Evolutionary conservation across 352 stramenopile species (phyloP), one percentile per base, ranked within the genome.

Genomic region (Elongisporangium senticosum): DNA sequence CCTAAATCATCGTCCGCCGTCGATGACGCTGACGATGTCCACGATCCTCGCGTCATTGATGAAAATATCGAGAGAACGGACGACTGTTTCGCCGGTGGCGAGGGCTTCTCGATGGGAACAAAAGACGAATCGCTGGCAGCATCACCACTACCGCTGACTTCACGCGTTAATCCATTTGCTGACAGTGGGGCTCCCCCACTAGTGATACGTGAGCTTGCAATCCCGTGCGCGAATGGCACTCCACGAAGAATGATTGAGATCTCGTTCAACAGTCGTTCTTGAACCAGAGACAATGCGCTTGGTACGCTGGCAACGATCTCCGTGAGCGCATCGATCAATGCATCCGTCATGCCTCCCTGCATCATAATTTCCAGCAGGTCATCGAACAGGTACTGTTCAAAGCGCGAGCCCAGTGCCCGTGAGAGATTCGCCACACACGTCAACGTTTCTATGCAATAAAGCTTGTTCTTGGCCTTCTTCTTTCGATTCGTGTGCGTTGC

Each of bases 231-330:
- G 24, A 94, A 94, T 3, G 84, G 75, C 7, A 83, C 73, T 11
- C 95, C 94, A 22, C 92, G 88, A 13, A 99, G 71, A 55, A 95
- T 97, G 14, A 88, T 79, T n/a, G 95, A 98, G 21, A 99, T 95
- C 62, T 98, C 95, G 59, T 98, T 95, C 37, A 99, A 78, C 14
- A 99, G 71, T 17, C 96, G 84, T 53, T 98, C 89, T 70, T 99
- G 90, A 20, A 99, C 96, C 24, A 82, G 81, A 1, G 79, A 67
- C n/a, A 97, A 65, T 14, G 94, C 74, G 22, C 81, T 96, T 7
- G 97, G 96, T 10, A 98, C 73, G 64, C 80, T 93, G 1, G 75
- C 64, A 1, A 91, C 89, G 56, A 99, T 95, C 5, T 95, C 90
- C 1, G 94, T 72, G 2, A 99, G 74, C 17, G 95, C 92, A 37